Percentiles rank a stretch among this genome's conserved stretches.
phyloP scores from a whole-genome alignment of 208 protist species.

The Phytomonas sp. region DNA sequence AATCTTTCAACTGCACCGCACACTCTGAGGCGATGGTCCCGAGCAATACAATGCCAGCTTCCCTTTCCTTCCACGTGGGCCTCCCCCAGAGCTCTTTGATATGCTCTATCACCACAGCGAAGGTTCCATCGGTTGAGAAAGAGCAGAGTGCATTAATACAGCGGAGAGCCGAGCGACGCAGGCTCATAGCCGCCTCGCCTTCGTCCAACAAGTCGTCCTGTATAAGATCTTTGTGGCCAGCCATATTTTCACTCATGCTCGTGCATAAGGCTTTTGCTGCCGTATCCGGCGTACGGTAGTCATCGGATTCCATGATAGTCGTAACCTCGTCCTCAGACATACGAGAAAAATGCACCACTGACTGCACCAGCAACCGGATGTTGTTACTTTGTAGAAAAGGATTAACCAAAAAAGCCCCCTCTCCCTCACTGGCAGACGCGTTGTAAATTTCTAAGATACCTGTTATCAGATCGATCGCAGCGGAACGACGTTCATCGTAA shows the following conservation, averaged over 20 bases:
- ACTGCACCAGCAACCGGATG: slow-evolving; percentile 23
- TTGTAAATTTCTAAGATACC: slow-evolving; percentile 49
- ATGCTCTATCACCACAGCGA: slow-evolving; percentile 31
- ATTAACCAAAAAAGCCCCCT: slow-evolving; percentile 27
- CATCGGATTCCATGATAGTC: slow-evolving; percentile 63
- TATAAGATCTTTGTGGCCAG: slow-evolving; percentile 52
- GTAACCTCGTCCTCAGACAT: slow-evolving; percentile 71
- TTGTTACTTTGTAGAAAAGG: slow-evolving; percentile 27
- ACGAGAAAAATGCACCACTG: slow-evolving; percentile 41
- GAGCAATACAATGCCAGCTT: slow-evolving; percentile 71
- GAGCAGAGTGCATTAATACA: slow-evolving; percentile 63
- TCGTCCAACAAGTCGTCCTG: slow-evolving; percentile 60
- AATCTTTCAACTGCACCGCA: slow-evolving; percentile 28
- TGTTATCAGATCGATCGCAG: slow-evolving; percentile 61
- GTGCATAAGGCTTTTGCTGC: slow-evolving; percentile 22
- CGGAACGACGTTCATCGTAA: slow-evolving; percentile 42
- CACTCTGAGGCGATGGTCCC: slow-evolving; percentile 70
- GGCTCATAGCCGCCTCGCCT: slow-evolving; percentile 56
- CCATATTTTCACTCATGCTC: slow-evolving; percentile 12
- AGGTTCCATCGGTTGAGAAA: slow-evolving; percentile 37
- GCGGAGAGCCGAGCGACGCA: slow-evolving; percentile 60
- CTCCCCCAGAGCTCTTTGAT: slow-evolving; percentile 51
- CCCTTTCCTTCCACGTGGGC: slow-evolving; percentile 40
- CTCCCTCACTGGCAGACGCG: slow-evolving; percentile 43
- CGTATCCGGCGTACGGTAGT: slow-evolving; percentile 62